Evolutionary conservation across 345 rosid genomes (phyloP).

Genomic region (Excoecaria agallocha): DNA sequence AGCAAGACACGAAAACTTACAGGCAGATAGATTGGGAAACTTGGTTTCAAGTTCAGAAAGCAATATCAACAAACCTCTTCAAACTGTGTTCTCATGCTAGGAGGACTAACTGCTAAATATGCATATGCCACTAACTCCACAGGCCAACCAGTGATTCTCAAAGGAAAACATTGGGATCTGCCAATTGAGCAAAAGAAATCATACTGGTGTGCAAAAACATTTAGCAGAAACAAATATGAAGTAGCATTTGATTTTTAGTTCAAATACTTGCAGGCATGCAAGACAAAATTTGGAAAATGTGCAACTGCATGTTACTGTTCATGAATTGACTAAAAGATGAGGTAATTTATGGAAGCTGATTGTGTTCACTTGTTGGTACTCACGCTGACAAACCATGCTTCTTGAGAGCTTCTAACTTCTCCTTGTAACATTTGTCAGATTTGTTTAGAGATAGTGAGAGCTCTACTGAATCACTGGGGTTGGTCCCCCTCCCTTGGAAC

Average conservation of each 20-base stretch:
- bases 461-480: constrained; percentile 89
- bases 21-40: constrained; percentile 7
- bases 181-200: constrained; percentile 11
- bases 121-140: constrained; percentile 87
- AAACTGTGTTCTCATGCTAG: constrained; percentile 67
- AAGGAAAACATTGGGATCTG: constrained; percentile 82
- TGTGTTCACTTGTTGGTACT: constrained; percentile 27
- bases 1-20: constrained; percentile 15
- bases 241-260: background rate
- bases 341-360: background rate
- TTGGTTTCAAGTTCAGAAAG: background rate
- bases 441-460: constrained; percentile 64
- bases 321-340: background rate
- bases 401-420: constrained; percentile 71
- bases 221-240: background rate
- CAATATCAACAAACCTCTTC: constrained; percentile 59
- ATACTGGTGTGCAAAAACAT: background rate
- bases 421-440: constrained; percentile 70
- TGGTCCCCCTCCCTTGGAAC: constrained; percentile 93
- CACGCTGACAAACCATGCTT: constrained; percentile 78
- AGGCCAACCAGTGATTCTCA: constrained; percentile 91
- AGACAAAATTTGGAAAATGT: background rate
- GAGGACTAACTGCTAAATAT: constrained; percentile 81
- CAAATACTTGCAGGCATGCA: background rate
- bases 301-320: background rate